A percentile compares a stretch with the other conserved stretches of the same genome.
Conservation (phyloP, 805 yeast species). For the Wickerhamomyces alni region DNA sequence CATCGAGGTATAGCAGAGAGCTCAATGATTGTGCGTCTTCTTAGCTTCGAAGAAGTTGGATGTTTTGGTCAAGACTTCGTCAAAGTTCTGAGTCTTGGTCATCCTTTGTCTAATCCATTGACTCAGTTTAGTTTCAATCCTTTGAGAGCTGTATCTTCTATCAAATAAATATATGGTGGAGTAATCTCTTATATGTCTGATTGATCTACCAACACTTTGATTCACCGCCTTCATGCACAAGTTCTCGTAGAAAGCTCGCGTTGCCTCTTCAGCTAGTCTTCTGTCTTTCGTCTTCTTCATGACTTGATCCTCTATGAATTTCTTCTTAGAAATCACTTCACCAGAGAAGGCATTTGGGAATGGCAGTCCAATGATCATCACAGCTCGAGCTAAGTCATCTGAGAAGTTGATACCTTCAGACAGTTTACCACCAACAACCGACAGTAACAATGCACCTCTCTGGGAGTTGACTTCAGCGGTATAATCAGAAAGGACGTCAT, state of each 20-base stretch:
- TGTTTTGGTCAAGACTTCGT: slow-evolving; percentile 18
- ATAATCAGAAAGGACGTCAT: slow-evolving; percentile 44
- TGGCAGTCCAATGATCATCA: slow-evolving; percentile 83
- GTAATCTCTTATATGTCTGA: slow-evolving; percentile 77
- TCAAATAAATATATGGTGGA: slow-evolving; percentile 73
- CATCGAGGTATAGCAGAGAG: too few species aligned
- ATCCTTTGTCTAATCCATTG: slow-evolving; percentile 62
- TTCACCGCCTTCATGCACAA: slow-evolving; percentile 87
- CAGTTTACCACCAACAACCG: slow-evolving; percentile 90
- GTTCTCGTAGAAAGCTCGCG: slow-evolving; percentile 66
- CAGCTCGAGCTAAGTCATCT: slow-evolving; percentile 81
- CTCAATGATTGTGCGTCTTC: too few species aligned
- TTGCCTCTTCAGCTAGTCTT: slow-evolving; percentile 39
- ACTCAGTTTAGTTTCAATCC: slow-evolving; percentile 56
- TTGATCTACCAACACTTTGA: slow-evolving; percentile 90
- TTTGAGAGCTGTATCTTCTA: slow-evolving; percentile 40
- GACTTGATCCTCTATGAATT: slow-evolving; percentile 51
- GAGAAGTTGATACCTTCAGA: slow-evolving; percentile 93
- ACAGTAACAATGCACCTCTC: slow-evolving; percentile 61
- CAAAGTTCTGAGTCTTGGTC: slow-evolving; percentile 13
- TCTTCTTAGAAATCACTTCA: slow-evolving; percentile 67
- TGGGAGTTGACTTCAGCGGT: slow-evolving; percentile 31
- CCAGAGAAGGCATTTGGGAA: slow-evolving; percentile 82
- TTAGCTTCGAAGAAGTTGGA: slow-evolving; percentile 11
- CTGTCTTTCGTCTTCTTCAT: slow-evolving; percentile 41